phyloP scores from a whole-genome alignment of 208 protist genomes.

The Trypanosoma melophagium region DNA sequence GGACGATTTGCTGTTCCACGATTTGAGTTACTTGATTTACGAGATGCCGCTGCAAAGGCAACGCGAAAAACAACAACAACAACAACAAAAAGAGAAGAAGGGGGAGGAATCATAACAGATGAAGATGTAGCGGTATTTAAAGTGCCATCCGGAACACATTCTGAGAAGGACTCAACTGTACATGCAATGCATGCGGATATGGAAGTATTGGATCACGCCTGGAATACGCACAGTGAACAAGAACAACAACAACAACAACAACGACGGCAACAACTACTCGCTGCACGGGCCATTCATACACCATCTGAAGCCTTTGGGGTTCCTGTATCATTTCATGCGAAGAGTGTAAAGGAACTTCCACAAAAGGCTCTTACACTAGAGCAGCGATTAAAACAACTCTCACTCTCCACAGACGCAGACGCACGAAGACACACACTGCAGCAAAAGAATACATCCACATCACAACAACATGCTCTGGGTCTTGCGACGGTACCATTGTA shows the following conservation, averaged over 20 bases:
- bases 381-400: conserved; percentile 64
- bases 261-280: conserved; percentile 45
- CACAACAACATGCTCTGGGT: conserved; percentile 50
- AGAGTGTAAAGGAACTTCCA: conserved; percentile 72
- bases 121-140: conserved; percentile 16
- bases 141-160: conserved; percentile 11
- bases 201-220: conserved; percentile 30
- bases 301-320: conserved; percentile 56
- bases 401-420: conserved; percentile 1
- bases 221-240: conserved; percentile 23
- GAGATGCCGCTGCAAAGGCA: conserved; percentile 13
- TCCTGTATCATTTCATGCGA: conserved; percentile 49
- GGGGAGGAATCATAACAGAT: background rate
- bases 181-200: conserved; percentile 22
- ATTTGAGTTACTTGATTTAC: conserved; percentile 47
- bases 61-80: background rate
- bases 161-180: background rate
- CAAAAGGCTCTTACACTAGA: conserved; percentile 67
- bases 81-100: background rate
- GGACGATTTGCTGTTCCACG: conserved; percentile 69
- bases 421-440: background rate
- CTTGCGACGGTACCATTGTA: conserved; percentile 83
- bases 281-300: conserved; percentile 46
- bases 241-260: conserved; percentile 23
- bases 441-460: conserved; percentile 1